Percentiles rank a stretch among this genome's conserved stretches.
Conservation (phyloP, 768 basidiomycete species). For the Porpolomopsis calyptriformis region DNA sequence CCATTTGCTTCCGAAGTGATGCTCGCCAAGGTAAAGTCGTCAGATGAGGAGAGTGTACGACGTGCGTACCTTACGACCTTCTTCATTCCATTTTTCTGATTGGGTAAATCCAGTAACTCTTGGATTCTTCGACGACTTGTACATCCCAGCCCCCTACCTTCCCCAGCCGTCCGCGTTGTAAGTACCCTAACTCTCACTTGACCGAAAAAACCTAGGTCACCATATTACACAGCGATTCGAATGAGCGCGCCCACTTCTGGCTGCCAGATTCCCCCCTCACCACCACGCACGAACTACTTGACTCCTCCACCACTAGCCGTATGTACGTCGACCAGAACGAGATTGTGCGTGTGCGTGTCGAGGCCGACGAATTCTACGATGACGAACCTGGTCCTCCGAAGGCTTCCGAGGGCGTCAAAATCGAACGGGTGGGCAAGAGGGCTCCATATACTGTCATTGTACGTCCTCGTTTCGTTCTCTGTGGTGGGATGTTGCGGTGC, state of each 20-base stretch:
- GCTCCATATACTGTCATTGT: conserved; percentile 68
- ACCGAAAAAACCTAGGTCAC: neutral
- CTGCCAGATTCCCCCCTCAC: conserved; percentile 33
- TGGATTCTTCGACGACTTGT: conserved; percentile 92
- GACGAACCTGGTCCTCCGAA: conserved; percentile 80
- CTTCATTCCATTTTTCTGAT: neutral
- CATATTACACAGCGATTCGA: conserved; percentile 49
- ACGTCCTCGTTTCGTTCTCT: conserved; percentile 16
- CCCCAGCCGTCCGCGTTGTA: conserved; percentile 78
- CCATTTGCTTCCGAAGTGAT: conserved; percentile 88
- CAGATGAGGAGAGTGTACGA: conserved; percentile 76
- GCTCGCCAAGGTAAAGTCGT: conserved; percentile 79
- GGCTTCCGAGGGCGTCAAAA: conserved; percentile 55
- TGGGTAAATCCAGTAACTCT: conserved; percentile 49
- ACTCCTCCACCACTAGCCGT: conserved; percentile 51
- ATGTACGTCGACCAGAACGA: conserved; percentile 79
- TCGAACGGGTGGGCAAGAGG: conserved; percentile 36
- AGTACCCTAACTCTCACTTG: conserved; percentile 15
- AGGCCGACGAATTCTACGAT: conserved; percentile 75
- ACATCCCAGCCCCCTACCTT: conserved; percentile 68
- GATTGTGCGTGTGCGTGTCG: conserved; percentile 66
- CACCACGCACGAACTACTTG: conserved; percentile 56
- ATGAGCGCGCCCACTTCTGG: conserved; percentile 81
- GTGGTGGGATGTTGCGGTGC: neutral
- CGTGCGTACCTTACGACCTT: conserved; percentile 35